Conservation (phyloP, 139 green algal species). For the Parachlorella kessleri region DNA sequence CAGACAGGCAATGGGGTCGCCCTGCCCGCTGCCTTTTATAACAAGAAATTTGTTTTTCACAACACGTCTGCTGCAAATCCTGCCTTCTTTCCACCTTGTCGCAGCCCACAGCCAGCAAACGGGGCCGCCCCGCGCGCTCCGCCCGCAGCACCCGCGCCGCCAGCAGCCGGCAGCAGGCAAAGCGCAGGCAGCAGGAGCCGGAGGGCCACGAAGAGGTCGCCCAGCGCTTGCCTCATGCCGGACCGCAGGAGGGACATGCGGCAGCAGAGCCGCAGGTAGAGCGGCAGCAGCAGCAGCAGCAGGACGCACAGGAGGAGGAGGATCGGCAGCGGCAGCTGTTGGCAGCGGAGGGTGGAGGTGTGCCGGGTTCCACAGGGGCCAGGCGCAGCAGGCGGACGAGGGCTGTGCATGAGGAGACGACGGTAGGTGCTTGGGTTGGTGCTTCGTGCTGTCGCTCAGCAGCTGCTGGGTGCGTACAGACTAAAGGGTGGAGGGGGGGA, state of each 20-base stretch:
- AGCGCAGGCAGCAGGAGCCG: neutral
- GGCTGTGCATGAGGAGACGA: neutral
- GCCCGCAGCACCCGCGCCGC: neutral
- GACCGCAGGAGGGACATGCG: no score
- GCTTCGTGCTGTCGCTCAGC: no score
- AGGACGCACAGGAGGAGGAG: conserved; percentile 5
- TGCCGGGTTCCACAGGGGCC: neutral
- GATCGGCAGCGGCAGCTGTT: neutral
- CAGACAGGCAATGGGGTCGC: no score
- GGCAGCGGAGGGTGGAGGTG: neutral
- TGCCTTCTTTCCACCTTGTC: no score
- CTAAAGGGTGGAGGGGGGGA: no score
- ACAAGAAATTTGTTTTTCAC: no score
- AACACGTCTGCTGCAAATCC: no score
- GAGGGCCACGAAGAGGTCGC: neutral
- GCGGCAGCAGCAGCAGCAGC: conserved; percentile 17
- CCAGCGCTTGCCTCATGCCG: no score
- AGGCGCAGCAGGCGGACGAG: conserved; percentile 5
- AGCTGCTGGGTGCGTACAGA: no score
- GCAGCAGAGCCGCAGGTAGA: neutral
- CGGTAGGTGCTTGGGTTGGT: no score
- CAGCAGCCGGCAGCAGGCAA: neutral
- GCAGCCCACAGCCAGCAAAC: conserved; percentile 9
- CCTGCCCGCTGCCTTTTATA: no score
- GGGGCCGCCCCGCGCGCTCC: conserved; percentile 8